Conservation (phyloP, 2,329 filamentous ascomycete genomes). For the Fusarium sp. region DNA sequence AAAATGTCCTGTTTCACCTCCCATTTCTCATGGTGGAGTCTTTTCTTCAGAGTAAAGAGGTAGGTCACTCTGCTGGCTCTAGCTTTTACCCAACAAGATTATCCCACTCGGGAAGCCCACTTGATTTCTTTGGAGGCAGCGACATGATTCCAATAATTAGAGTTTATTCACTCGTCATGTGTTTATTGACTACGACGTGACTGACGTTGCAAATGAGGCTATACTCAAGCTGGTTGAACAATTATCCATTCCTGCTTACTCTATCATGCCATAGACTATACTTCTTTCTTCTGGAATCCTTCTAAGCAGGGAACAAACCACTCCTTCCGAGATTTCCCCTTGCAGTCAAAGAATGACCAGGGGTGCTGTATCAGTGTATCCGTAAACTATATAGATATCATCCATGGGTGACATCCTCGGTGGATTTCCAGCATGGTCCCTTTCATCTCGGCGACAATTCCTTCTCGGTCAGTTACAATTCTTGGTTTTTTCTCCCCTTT, state of each 20-base stretch:
- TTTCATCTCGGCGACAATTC: slow-evolving; percentile 25
- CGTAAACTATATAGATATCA: not conserved
- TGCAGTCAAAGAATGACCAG: not conserved
- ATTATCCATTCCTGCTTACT: not conserved
- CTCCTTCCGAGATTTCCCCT: not conserved
- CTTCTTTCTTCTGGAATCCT: slow-evolving; percentile 18
- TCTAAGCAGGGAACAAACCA: slow-evolving; percentile 8
- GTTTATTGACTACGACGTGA: slow-evolving; percentile 11
- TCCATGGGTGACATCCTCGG: not conserved
- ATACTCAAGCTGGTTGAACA: not conserved
- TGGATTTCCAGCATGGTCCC: slow-evolving; percentile 6
- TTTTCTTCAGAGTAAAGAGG: not conserved
- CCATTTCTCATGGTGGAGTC: not conserved
- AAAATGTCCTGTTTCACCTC: slow-evolving; percentile 14
- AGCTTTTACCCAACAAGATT: not conserved
- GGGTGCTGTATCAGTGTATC: slow-evolving; percentile 1
- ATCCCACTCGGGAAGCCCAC: slow-evolving; percentile 4
- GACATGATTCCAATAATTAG: not conserved
- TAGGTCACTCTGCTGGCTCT: not conserved
- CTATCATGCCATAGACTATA: not conserved
- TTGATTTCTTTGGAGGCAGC: not conserved
- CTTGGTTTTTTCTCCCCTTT: not conserved
- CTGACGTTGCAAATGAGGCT: slow-evolving; percentile 21
- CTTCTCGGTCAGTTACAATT: slow-evolving; percentile 5
- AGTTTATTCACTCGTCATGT: not conserved